Conservation (phyloP, 768 basidiomycete genomes). For the Tulasnella sp. region DNA sequence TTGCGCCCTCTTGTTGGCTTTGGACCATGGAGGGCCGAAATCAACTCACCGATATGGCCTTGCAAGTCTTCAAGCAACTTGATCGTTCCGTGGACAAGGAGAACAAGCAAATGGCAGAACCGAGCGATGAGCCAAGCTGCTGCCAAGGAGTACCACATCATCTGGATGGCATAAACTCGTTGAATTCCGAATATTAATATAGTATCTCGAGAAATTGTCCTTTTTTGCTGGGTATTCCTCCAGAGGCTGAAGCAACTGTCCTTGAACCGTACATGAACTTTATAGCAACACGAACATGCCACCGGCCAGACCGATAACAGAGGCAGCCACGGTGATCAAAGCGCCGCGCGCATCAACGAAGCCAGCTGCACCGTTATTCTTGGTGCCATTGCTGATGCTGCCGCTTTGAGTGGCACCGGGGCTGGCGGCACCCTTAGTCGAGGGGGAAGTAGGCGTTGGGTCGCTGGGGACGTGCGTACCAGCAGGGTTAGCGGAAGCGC, state of each 20-base stretch:
- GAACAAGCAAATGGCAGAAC: constrained; percentile 91
- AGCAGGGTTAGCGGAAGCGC: constrained; percentile 54
- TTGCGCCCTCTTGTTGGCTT: neutral
- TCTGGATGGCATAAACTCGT: constrained; percentile 93
- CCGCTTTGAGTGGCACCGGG: neutral
- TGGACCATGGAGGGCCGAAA: constrained; percentile 64
- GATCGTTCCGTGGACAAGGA: constrained; percentile 74
- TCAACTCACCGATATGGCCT: constrained; percentile 95
- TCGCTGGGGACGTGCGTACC: neutral
- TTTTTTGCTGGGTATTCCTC: constrained; percentile 83
- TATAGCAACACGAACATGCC: constrained; percentile 17
- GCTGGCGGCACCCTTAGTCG: neutral
- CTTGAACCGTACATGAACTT: no score
- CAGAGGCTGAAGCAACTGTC: constrained; percentile 94
- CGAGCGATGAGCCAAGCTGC: constrained; percentile 94
- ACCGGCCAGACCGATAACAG: constrained; percentile 13
- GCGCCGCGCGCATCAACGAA: neutral
- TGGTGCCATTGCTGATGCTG: neutral
- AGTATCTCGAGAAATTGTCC: constrained; percentile 93
- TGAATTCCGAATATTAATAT: constrained; percentile 72
- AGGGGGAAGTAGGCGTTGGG: neutral
- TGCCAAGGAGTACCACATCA: constrained; percentile 97
- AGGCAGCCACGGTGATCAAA: neutral
- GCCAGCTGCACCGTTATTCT: neutral
- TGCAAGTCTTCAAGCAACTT: constrained; percentile 95